Conservation (phyloP, 176 grass and related monocot species). For the Aegilops bicornis region DNA sequence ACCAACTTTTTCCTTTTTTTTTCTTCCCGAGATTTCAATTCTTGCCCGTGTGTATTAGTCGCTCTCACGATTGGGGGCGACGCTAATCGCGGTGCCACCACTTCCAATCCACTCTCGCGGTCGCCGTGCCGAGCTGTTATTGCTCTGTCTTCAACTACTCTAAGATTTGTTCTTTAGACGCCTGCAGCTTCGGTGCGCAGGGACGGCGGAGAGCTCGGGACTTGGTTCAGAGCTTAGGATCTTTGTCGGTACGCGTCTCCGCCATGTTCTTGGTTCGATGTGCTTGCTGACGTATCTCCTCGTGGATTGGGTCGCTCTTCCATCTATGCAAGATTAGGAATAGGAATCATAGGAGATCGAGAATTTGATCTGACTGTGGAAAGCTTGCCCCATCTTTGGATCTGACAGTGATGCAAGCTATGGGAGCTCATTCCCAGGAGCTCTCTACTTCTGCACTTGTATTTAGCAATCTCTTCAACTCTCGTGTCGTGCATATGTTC, state of each 20-base stretch:
- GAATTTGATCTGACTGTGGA: not conserved
- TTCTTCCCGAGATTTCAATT: not conserved
- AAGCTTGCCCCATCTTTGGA: conserved; percentile 2
- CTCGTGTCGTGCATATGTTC: not conserved
- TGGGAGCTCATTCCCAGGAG: not conserved
- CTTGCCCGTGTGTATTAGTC: conserved; percentile 28
- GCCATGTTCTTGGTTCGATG: conserved; percentile 1
- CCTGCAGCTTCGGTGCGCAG: conserved; percentile 7
- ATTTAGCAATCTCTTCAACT: not conserved
- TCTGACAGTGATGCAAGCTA: conserved; percentile 25
- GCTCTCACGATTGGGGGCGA: conserved; percentile 39
- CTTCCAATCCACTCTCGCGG: conserved; percentile 45
- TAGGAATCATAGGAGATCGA: not conserved
- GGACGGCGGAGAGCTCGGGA: conserved; percentile 10
- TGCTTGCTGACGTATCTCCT: not conserved
- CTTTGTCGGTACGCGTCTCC: conserved; percentile 26
- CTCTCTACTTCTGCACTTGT: not conserved
- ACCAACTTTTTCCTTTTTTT: conserved; percentile 1
- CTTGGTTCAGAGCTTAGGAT: conserved; percentile 27
- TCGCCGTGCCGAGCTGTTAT: conserved; percentile 27
- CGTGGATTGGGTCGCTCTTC: not conserved
- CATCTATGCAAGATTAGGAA: not conserved
- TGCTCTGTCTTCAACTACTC: conserved; percentile 17
- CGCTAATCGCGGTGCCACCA: conserved; percentile 34
- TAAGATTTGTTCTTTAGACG: conserved; percentile 39